Evolutionary conservation across 371 early-diverging fungal genomes (phyloP).

Genomic region (Scutellospora calospora): DNA sequence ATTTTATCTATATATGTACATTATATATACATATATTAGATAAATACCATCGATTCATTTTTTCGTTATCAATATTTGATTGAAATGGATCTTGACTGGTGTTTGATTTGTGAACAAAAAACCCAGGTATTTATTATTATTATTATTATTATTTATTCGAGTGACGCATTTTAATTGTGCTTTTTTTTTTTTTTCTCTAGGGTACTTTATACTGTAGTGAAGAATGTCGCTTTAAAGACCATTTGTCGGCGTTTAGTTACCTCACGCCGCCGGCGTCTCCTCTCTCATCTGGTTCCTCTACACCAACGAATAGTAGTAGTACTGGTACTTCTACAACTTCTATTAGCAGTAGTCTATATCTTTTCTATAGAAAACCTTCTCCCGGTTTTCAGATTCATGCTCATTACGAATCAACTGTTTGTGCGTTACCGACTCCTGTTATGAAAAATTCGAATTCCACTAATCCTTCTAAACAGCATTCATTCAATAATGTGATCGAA

Average conservation of each 20-base stretch:
- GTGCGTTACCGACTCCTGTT: neutral
- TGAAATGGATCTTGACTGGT: conserved; percentile 41
- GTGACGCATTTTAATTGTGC: neutral
- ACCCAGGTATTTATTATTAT: conserved; percentile 16
- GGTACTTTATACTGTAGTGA: conserved; percentile 30
- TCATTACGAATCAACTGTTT: neutral
- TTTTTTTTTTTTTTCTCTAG: neutral
- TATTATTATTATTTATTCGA: neutral
- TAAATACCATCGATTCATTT: too few species aligned
- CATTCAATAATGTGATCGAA: neutral
- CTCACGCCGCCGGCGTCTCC: conserved; percentile 29
- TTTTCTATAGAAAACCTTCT: conserved; percentile 22
- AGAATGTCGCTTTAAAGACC: conserved; percentile 33
- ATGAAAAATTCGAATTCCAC: neutral
- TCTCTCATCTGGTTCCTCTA: conserved; percentile 1
- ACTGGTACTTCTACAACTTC: conserved; percentile 2
- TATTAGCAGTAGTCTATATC: neutral
- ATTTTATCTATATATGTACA: neutral
- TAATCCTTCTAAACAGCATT: neutral
- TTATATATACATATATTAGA: neutral
- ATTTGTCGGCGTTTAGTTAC: conserved; percentile 5
- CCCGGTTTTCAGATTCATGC: neutral
- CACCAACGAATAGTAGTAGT: conserved; percentile 8
- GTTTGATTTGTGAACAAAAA: conserved; percentile 35
- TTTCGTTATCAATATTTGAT: too few species aligned